Percentiles rank a stretch among this genome's conserved stretches.
These are phyloP conservation scores for Hibiscus trionum DNA, from an alignment of 345 rosid species.

Conservation along the genomic window DNA sequence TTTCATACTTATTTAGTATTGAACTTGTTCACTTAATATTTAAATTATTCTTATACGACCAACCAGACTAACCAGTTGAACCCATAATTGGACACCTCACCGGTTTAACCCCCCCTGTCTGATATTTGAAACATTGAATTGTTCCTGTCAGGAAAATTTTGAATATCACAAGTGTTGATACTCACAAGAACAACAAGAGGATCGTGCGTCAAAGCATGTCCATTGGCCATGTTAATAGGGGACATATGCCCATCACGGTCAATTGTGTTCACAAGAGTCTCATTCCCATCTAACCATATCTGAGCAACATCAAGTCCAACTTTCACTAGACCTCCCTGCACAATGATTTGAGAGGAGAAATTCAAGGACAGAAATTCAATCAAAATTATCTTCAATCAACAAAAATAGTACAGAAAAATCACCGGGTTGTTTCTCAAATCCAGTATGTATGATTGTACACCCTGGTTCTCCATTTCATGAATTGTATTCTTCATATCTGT, in stretches of 20 bases:
- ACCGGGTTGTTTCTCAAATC: constrained; percentile 88
- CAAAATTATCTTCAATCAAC: background rate
- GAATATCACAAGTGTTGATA: constrained; percentile 3
- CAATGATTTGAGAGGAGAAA: constrained; percentile 3
- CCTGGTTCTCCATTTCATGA: constrained; percentile 65
- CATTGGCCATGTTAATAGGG: constrained; percentile 65
- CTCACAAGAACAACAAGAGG: constrained; percentile 90
- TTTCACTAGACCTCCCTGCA: constrained; percentile 83
- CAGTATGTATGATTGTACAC: constrained; percentile 71
- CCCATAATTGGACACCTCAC: no score
- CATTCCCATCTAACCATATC: constrained; percentile 87
- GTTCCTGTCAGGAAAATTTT: background rate
- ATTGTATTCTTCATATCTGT: constrained; percentile 60
- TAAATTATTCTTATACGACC: no score
- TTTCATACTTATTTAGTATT: no score
- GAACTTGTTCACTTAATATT: no score
- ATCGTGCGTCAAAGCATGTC: constrained; percentile 81
- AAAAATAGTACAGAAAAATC: constrained; percentile 8
- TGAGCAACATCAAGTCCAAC: constrained; percentile 89
- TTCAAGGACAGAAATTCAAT: background rate
- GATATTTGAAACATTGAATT: background rate
- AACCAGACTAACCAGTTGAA: no score
- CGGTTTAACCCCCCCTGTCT: background rate
- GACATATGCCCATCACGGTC: constrained; percentile 70
- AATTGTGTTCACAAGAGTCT: constrained; percentile 76